Percentiles rank a stretch among this genome's conserved stretches.
Conservation (phyloP, 805 yeast genomes). For the Lipomyces oligophaga region DNA sequence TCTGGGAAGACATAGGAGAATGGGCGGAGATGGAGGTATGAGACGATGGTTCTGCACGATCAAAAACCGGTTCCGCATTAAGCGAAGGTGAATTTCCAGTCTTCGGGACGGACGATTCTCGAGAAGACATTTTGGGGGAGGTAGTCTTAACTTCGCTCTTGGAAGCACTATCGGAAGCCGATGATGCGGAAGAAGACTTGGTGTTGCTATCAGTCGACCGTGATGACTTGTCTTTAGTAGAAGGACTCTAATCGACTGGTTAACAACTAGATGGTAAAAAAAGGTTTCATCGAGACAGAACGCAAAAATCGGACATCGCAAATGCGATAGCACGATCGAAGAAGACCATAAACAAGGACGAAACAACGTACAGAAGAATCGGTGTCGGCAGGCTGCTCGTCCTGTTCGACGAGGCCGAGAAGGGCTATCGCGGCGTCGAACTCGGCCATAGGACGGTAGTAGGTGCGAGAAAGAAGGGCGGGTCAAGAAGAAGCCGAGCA, state of each 20-base stretch:
- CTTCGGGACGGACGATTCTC: too few relatives aligned
- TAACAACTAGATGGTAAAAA: not conserved
- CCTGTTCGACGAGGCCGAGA: conserved; percentile 27
- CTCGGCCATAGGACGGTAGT: conserved; percentile 29
- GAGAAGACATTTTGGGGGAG: too few relatives aligned
- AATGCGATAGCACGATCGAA: not conserved
- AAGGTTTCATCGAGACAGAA: not conserved
- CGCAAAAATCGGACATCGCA: not conserved
- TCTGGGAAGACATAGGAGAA: too few relatives aligned
- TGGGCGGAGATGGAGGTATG: too few relatives aligned
- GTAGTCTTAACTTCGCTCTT: too few relatives aligned
- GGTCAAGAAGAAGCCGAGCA: too few relatives aligned
- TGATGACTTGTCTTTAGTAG: not conserved
- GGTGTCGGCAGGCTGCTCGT: conserved; percentile 19
- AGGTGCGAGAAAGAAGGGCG: not conserved
- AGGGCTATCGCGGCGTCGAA: conserved; percentile 29
- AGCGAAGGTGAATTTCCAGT: too few relatives aligned
- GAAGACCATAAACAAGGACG: not conserved
- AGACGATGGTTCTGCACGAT: too few relatives aligned
- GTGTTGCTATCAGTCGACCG: not conserved
- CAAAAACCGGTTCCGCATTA: too few relatives aligned
- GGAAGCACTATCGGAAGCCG: too few relatives aligned
- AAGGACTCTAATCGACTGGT: not conserved
- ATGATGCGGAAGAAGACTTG: too few relatives aligned
- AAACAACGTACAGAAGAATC: conserved; percentile 4